These are phyloP conservation scores for Hygrophorus russula DNA, from an alignment of 768 basidiomycete genomes.

Conservation along the genomic window DNA sequence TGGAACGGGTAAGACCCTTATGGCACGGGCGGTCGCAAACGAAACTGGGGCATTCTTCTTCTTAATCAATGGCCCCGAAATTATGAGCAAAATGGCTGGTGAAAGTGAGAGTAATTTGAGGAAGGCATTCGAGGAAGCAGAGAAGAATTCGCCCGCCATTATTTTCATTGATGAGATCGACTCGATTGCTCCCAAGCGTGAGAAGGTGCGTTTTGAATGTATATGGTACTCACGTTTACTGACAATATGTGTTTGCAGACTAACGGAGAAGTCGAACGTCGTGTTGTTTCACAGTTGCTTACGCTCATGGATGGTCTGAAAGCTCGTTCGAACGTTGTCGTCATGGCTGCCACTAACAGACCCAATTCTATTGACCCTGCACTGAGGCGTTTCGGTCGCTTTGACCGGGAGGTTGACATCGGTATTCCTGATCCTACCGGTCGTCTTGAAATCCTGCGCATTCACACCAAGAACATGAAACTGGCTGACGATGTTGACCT, in stretches of 20 bases:
- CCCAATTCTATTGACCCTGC: conserved; percentile 99
- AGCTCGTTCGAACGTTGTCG: conserved; percentile 97
- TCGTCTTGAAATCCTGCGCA: conserved; percentile 95
- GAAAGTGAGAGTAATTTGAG: conserved; percentile 95
- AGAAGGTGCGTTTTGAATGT: conserved; percentile 56
- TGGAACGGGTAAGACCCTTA: conserved; percentile 98
- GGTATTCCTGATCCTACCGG: conserved; percentile 99
- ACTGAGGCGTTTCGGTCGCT: conserved; percentile 96
- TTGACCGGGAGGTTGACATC: conserved; percentile 99
- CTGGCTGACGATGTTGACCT: conserved; percentile 92
- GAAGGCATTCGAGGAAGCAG: conserved; percentile 99
- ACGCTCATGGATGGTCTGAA: conserved; percentile 99
- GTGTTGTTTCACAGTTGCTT: conserved; percentile 95
- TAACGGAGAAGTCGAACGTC: conserved; percentile 98
- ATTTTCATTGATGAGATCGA: conserved; percentile 99
- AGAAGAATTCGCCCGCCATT: conserved; percentile 99
- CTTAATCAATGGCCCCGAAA: conserved; percentile 98
- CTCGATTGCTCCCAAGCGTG: conserved; percentile 98
- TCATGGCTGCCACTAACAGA: conserved; percentile 98
- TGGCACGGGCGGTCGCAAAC: conserved; percentile 99
- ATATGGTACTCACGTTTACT: neutral
- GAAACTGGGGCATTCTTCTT: conserved; percentile 99
- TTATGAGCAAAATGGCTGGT: conserved; percentile 99
- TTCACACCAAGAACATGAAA: conserved; percentile 99
- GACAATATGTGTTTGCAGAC: conserved; percentile 41